These are phyloP conservation scores for Tetrahymena thermophila DNA, from an alignment of 73 alveolate species.

Conservation along the genomic window DNA sequence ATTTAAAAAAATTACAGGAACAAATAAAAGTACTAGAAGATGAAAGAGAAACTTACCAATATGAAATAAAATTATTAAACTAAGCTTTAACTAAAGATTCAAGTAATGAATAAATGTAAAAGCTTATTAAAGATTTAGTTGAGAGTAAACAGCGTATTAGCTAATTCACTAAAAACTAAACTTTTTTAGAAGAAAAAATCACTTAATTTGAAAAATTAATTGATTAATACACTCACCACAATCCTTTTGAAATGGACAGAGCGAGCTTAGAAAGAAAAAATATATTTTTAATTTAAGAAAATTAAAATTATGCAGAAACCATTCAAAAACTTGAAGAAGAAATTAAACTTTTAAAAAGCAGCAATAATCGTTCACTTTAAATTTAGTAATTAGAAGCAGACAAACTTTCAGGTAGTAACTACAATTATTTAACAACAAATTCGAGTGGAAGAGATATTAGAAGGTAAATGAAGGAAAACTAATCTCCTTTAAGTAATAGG, in stretches of 20 bases:
- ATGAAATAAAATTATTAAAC: neutral
- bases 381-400: neutral
- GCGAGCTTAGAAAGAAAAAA: neutral
- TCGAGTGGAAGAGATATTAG: neutral
- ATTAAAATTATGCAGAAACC: neutral
- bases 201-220: neutral
- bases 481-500: neutral
- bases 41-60: neutral
- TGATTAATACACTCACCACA: neutral
- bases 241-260: neutral
- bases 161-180: neutral
- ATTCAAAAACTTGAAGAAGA: neutral
- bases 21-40: neutral
- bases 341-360: neutral
- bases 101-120: neutral
- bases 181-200: neutral
- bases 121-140: neutral
- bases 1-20: neutral
- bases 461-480: neutral
- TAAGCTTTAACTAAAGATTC: neutral
- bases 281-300: neutral
- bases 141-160: neutral
- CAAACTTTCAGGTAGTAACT: neutral
- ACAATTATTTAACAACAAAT: neutral
- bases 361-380: neutral